These are phyloP conservation scores for Aspergillus aculeatinus DNA, from an alignment of 2,329 filamentous ascomycete species.

Conservation along the genomic window DNA sequence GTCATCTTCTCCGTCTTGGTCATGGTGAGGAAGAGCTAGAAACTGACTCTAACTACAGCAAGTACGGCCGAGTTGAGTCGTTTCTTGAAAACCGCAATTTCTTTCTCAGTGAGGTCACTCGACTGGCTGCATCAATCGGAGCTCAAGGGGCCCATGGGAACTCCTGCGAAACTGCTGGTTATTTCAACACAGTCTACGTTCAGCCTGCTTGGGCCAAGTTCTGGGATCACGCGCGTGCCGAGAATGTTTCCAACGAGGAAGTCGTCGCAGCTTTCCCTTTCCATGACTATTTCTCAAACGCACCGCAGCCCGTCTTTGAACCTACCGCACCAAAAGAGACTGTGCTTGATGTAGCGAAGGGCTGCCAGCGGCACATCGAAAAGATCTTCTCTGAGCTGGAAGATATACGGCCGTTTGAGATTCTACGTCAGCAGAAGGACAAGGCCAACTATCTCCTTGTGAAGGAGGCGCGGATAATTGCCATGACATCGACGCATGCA, in stretches of 20 bases:
- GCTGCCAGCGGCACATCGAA: conserved; percentile 83
- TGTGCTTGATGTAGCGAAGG: conserved; percentile 73
- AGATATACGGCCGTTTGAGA: conserved; percentile 93
- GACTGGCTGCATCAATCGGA: conserved; percentile 77
- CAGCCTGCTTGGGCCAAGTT: conserved; percentile 87
- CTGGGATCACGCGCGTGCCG: conserved; percentile 61
- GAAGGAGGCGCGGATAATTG: conserved; percentile 94
- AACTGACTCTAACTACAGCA: conserved; percentile 84
- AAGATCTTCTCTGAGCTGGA: conserved; percentile 91
- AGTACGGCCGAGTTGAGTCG: conserved; percentile 89
- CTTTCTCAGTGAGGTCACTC: conserved; percentile 79
- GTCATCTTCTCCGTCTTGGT: conserved; percentile 86
- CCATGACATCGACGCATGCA: conserved; percentile 98
- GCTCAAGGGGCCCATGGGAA: conserved; percentile 93
- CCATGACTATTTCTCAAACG: conserved; percentile 79
- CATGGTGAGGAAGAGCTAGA: conserved; percentile 94
- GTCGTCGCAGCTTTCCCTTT: conserved; percentile 81
- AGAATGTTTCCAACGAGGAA: conserved; percentile 58
- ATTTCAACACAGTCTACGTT: conserved; percentile 92
- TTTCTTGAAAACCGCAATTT: conserved; percentile 84
- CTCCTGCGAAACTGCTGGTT: conserved; percentile 93
- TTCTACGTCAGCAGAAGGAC: conserved; percentile 81
- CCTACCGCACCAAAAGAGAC: conserved; percentile 62
- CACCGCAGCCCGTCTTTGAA: conserved; percentile 82
- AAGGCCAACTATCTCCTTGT: conserved; percentile 94